These are phyloP conservation scores for Aspergillus campestris DNA, from an alignment of 495 filamentous ascomycete genomes.

Conservation along the genomic window DNA sequence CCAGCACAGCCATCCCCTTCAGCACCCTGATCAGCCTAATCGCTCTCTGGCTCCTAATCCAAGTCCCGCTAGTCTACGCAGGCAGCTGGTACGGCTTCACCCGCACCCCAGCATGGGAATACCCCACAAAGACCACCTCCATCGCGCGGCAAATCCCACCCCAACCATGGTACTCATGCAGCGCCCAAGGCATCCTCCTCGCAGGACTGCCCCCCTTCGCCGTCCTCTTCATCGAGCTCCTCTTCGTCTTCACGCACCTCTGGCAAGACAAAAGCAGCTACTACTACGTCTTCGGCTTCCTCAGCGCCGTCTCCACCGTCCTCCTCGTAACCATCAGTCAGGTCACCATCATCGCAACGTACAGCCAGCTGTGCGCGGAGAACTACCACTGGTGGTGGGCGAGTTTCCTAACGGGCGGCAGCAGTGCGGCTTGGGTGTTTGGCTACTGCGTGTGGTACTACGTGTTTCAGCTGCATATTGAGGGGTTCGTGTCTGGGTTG, in stretches of 20 bases:
- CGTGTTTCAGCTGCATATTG: constrained; percentile 70
- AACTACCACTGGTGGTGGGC: constrained; percentile 98
- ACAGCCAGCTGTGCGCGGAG: constrained; percentile 79
- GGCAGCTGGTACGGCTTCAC: constrained; percentile 77
- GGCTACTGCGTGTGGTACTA: constrained; percentile 85
- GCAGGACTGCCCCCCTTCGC: constrained; percentile 85
- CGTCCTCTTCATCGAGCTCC: constrained; percentile 87
- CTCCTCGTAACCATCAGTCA: constrained; percentile 74
- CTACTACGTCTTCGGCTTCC: constrained; percentile 91
- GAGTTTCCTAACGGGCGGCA: constrained; percentile 75
- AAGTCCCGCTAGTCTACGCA: constrained; percentile 80
- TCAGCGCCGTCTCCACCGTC: constrained; percentile 67
- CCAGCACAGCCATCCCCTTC: constrained; percentile 85
- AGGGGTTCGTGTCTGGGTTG: constrained; percentile 69
- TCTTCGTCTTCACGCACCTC: constrained; percentile 85
- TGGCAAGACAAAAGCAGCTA: constrained; percentile 94
- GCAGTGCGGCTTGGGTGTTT: constrained; percentile 79
- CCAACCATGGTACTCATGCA: constrained; percentile 73
- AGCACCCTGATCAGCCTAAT: constrained; percentile 70
- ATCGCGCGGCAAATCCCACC: constrained; percentile 68
- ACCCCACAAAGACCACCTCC: constrained; percentile 74
- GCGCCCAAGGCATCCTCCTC: constrained; percentile 53
- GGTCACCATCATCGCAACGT: constrained; percentile 83
- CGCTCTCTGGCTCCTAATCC: constrained; percentile 79
- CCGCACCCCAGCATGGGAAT: constrained; percentile 62